Evolutionary conservation across 345 rosid genomes (phyloP), one percentile per base, ranked within the genome.

Genomic region (Isatis tinctoria): DNA sequence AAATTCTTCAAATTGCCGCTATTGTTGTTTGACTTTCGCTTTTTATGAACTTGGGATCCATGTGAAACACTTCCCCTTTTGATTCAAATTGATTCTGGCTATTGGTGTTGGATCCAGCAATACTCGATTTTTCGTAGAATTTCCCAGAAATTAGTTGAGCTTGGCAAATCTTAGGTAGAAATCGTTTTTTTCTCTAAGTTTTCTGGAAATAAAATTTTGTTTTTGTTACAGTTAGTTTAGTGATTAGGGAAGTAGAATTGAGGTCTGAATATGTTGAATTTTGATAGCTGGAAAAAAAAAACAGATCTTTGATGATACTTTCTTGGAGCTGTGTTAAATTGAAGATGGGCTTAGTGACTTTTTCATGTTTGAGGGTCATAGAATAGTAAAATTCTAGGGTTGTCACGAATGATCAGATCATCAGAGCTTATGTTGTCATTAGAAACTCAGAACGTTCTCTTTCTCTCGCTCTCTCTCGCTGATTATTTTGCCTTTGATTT

Each of bases 231-330:
- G 40, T 44, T 26, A 60, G 12, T 22, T 30, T 47, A 39, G 44
- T 51, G 33, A 54, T 20, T 53, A 33, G 13, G 14, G 56, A 64
- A 53, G 45, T 72, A 24, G 36, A 64, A 53, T 51, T 73, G 64
- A 53, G 18, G 44, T 53, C 44, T 72, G 20, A 22, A 22, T 22
- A 14, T 30, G 5, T 52, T 7, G 24, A 72, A 72, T 51, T 62
- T 27, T 28, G 40, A 24, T 49, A 8, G 49, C 5, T 37, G 69
- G 18, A 9, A 49, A 4, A 49, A 10, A 10, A 49, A 17, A 17
- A 2, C 49, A 44, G 53, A 68, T 39, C 16, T 53, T 16, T 70
- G 43, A 22, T 17, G 26, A 63, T 52, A 28, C 44, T 40, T 30
- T 63, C 13, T 36, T 53, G 53, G 33, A 33, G 36, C 11, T 51